A percentile compares a stretch with the other conserved stretches of the same genome.
Evolutionary conservation across 192 early-diverging fungal species (phyloP).

Genomic region (Irineochytrium annulatum): DNA sequence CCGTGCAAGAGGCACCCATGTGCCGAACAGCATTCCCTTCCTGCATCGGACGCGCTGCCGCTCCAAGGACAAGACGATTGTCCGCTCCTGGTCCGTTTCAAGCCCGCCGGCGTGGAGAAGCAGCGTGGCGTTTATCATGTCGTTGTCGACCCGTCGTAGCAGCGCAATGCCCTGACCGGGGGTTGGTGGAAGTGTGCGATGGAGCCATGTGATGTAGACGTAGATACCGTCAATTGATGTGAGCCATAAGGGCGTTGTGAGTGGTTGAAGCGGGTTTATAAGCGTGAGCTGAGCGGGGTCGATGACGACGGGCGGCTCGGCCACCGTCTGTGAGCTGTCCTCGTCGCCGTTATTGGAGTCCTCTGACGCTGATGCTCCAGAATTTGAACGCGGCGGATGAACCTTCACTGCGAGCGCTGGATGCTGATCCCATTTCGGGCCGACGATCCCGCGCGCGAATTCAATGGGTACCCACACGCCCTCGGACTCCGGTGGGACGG

Average conservation of each 20-base stretch:
- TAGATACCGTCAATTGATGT: slow-evolving; percentile 27
- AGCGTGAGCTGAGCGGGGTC: slow-evolving; percentile 15
- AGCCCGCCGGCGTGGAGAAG: slow-evolving; percentile 85
- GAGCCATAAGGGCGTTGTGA: slow-evolving; percentile 22
- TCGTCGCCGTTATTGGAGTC: slow-evolving; percentile 8
- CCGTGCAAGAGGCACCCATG: slow-evolving; percentile 87
- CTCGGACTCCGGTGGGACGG: slow-evolving; percentile 15
- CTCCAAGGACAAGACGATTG: slow-evolving; percentile 82
- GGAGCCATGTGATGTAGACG: slow-evolving; percentile 28
- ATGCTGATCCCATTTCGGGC: neutral
- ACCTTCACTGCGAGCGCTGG: neutral
- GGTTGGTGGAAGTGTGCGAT: neutral
- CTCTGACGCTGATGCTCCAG: neutral
- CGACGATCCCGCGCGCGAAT: slow-evolving; percentile 2
- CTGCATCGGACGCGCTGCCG: slow-evolving; percentile 70
- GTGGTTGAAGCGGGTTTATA: slow-evolving; percentile 13
- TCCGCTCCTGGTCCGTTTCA: slow-evolving; percentile 75
- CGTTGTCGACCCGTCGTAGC: slow-evolving; percentile 73
- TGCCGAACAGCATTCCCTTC: slow-evolving; percentile 72
- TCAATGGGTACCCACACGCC: slow-evolving; percentile 29
- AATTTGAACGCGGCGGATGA: neutral
- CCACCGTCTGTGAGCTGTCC: neutral
- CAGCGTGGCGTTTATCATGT: slow-evolving; percentile 79
- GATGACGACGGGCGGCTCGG: slow-evolving; percentile 3
- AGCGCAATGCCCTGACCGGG: slow-evolving; percentile 31